A percentile compares a stretch with the other conserved stretches of the same genome.
phyloP scores from a whole-genome alignment of 495 filamentous ascomycete species.

The Xylaria intraflava region DNA sequence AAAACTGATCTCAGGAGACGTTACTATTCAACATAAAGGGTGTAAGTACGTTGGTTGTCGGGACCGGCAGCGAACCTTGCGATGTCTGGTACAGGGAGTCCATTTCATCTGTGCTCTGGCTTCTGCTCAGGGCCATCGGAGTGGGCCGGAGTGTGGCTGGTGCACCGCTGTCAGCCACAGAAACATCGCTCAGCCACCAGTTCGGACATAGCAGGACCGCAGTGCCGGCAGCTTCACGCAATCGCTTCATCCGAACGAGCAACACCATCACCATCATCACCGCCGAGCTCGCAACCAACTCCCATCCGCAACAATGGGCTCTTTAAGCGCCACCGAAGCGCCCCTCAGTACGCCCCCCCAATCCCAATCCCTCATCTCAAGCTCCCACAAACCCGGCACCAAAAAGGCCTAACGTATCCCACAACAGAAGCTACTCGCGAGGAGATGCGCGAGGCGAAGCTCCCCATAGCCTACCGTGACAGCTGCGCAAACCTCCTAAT shows the following conservation, averaged over 20 bases:
- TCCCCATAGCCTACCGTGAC: conserved; percentile 88
- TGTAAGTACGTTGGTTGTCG: too few relatives aligned
- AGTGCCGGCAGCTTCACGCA: neutral
- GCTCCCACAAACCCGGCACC: neutral
- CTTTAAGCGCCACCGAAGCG: neutral
- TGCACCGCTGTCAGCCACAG: too few relatives aligned
- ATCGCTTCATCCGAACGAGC: neutral
- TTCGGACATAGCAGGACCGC: too few relatives aligned
- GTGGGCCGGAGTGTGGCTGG: too few relatives aligned
- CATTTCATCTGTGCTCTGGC: too few relatives aligned
- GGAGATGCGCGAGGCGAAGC: conserved; percentile 84
- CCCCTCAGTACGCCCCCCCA: neutral
- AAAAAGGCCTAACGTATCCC: neutral
- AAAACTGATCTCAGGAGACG: too few relatives aligned
- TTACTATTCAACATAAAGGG: too few relatives aligned
- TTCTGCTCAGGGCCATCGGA: too few relatives aligned
- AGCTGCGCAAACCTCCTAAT: conserved; percentile 91
- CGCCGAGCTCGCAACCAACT: neutral
- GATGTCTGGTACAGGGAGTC: too few relatives aligned
- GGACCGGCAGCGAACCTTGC: too few relatives aligned
- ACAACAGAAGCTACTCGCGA: conserved; percentile 65
- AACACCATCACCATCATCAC: neutral
- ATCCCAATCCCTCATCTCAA: neutral
- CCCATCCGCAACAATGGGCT: neutral
- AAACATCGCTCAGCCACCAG: too few relatives aligned